Base-by-base conservation (phyloP, 2,329 filamentous ascomycete genomes). In the Sordariomycetes sp. region DNA sequence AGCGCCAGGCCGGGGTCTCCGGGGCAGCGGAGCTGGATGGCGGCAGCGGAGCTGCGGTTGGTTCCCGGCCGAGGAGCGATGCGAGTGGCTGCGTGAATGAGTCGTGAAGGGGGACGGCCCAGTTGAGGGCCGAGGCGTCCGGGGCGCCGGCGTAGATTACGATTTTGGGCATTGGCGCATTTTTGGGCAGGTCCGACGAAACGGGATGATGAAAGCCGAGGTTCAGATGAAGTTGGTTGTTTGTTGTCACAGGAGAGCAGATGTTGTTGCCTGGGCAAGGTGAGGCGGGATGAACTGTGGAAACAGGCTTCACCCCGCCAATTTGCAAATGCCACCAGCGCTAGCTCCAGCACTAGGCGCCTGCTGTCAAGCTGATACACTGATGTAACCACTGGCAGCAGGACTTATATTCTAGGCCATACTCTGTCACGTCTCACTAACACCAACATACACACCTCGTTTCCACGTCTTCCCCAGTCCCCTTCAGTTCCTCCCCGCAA, bases 121-220 rank as follows among this genome's bases (percentile, higher is more conserved):
- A 88, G 48, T 77, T 69, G 24, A 90, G 73, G 25, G 73, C 70
- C 11, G 70, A 70, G 34, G 71, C 66, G 37, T 77, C 70, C 2
- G 87, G 87, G n/a, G 86, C 84, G 25, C 87, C 87, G 14, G 70
- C 58, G 53, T 74, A 64, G 28, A 74, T 65, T 8, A 74, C 53
- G 24, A 71, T 53, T 59, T 65, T 72, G 35, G 59, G 57, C 20
- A 65, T 58, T 11, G 55, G 14, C 3, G 52, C 7, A 24, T 20
- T n/a, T 24, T 11, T 50, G n/a, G 6, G 22, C 16, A 5, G 46
- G 12, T 2, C 2, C 20, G n/a, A 14, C n/a, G 20, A 22, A n/a
- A 24, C 7, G 22, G 20, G 20, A 22, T n/a, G 22, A 11, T 24
- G 14, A 50, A 22, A 22, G 12, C n/a, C 7, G 46, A 22, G 37